phyloP scores from a whole-genome alignment of 305 asterid species.

The Lippia alba region DNA sequence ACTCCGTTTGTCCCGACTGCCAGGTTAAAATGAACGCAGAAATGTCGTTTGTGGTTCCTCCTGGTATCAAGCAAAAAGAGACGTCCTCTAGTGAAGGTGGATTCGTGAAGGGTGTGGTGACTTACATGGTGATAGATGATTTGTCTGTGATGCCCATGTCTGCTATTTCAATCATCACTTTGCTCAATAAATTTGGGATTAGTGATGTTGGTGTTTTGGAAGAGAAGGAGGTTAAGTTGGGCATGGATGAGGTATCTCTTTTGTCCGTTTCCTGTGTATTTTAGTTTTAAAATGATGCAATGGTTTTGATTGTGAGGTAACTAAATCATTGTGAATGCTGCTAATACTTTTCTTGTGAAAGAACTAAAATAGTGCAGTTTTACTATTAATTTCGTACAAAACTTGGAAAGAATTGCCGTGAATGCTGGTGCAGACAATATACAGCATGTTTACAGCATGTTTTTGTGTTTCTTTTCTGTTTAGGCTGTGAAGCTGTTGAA shows the following conservation, averaged over 20 bases:
- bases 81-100: constrained; percentile 1
- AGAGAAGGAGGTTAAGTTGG: constrained; percentile 41
- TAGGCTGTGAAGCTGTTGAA: constrained; percentile 46
- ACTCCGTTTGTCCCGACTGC: not conserved
- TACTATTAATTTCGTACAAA: too few relatives aligned
- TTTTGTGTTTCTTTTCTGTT: not conserved
- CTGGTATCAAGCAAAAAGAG: not conserved
- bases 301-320: too few relatives aligned
- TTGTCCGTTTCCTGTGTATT: not conserved
- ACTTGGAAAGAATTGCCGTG: too few relatives aligned
- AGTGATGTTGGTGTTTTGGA: constrained; percentile 41
- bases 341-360: too few relatives aligned
- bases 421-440: too few relatives aligned
- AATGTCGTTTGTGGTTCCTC: not conserved
- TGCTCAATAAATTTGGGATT: constrained; percentile 36
- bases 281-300: too few relatives aligned
- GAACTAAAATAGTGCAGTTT: too few relatives aligned
- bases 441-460: too few relatives aligned
- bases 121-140: constrained; percentile 36
- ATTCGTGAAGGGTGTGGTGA: constrained; percentile 38
- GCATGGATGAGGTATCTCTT: constrained; percentile 43
- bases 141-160: constrained; percentile 51
- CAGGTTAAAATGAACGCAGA: not conserved
- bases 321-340: too few relatives aligned
- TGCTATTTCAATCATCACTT: constrained; percentile 39